A percentile compares a stretch with the other conserved stretches of the same genome.
These are phyloP conservation scores for Suhomyces anneliseae DNA, from an alignment of 1,139 yeast species.

Conservation along the genomic window DNA sequence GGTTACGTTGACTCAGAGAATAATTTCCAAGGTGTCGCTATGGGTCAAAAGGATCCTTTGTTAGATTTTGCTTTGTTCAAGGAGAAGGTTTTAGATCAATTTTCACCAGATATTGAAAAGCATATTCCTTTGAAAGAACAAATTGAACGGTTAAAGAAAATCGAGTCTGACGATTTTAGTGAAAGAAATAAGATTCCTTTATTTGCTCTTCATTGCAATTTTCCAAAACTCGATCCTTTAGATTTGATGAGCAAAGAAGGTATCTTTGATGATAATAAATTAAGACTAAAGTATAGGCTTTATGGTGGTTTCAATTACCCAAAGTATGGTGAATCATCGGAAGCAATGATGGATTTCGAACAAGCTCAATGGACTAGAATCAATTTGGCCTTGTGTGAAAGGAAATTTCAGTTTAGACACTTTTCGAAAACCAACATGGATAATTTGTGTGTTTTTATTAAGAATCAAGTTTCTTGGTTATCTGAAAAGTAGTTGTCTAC, in stretches of 20 bases:
- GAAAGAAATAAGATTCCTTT: constrained; percentile 18
- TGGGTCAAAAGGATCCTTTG: constrained; percentile 42
- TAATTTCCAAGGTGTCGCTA: constrained; percentile 38
- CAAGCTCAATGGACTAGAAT: constrained; percentile 36
- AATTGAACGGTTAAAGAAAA: constrained; percentile 20
- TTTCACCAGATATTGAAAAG: constrained; percentile 6
- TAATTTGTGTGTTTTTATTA: constrained; percentile 28
- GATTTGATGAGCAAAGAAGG: constrained; percentile 25
- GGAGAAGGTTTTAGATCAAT: constrained; percentile 11
- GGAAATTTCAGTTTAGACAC: constrained; percentile 27
- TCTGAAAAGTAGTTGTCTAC: background rate
- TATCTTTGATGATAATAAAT: constrained; percentile 27
- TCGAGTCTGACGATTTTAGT: constrained; percentile 20
- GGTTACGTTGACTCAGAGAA: constrained; percentile 30
- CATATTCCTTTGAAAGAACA: constrained; percentile 18
- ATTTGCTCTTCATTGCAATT: constrained; percentile 41
- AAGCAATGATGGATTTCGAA: constrained; percentile 30
- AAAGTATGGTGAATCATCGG: constrained; percentile 7
- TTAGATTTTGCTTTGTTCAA: constrained; percentile 26
- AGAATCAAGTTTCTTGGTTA: constrained; percentile 33
- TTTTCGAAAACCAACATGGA: constrained; percentile 24
- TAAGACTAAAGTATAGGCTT: constrained; percentile 29
- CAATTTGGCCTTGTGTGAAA: constrained; percentile 28
- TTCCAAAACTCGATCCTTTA: constrained; percentile 40
- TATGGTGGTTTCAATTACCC: constrained; percentile 29